These are phyloP conservation scores for Pythium sukuiense DNA, from an alignment of 352 stramenopile genomes.

Conservation along the genomic window DNA sequence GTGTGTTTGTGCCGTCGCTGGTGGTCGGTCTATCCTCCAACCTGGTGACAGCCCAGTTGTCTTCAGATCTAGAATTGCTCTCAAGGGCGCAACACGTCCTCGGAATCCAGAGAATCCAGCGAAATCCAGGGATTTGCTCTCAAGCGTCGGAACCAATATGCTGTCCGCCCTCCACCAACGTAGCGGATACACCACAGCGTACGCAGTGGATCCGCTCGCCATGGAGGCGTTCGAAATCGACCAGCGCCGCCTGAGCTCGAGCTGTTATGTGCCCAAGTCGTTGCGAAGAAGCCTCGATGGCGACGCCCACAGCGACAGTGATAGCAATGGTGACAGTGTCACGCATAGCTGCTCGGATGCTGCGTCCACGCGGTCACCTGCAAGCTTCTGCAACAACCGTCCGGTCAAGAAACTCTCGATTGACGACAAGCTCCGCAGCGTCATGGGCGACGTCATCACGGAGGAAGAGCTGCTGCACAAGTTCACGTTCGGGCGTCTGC, in stretches of 20 bases:
- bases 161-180: slow-evolving; percentile 24
- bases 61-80: not conserved
- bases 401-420: slow-evolving; percentile 34
- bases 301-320: slow-evolving; percentile 26
- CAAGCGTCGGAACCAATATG: slow-evolving; percentile 11
- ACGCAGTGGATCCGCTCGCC: slow-evolving; percentile 17
- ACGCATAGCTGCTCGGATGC: slow-evolving; percentile 25
- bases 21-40: not conserved
- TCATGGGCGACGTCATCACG: slow-evolving; percentile 65
- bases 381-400: slow-evolving; percentile 6
- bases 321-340: slow-evolving; percentile 7
- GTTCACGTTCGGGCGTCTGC: slow-evolving; percentile 58
- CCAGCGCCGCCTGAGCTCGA: slow-evolving; percentile 18
- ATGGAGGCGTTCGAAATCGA: slow-evolving; percentile 9
- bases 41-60: not conserved
- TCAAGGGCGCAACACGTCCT: not conserved
- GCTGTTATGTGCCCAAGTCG: slow-evolving; percentile 5
- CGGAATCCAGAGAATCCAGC: slow-evolving; percentile 2
- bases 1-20: not conserved
- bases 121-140: not conserved
- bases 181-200: slow-evolving; percentile 15
- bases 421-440: slow-evolving; percentile 53
- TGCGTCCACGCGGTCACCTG: slow-evolving; percentile 2
- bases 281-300: slow-evolving; percentile 5
- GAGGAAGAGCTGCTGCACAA: slow-evolving; percentile 55